Percentiles rank a stretch among this genome's conserved stretches.
These are phyloP conservation scores for Eimeria maxima DNA, from an alignment of 169 alveolate species.

Conservation along the genomic window DNA sequence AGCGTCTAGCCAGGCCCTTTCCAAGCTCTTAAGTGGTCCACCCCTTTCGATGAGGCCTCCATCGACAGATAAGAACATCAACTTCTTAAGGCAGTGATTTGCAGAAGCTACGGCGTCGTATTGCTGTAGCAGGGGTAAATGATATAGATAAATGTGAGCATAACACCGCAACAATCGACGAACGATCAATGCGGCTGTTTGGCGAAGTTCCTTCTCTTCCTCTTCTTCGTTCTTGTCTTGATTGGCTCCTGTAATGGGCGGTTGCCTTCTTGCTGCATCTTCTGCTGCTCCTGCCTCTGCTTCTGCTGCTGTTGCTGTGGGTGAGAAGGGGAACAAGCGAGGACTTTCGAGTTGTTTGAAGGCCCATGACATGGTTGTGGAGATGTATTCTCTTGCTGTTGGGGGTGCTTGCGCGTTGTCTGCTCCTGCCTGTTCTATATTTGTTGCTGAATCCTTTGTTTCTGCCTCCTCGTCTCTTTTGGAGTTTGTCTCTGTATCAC, in stretches of 20 bases:
- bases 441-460: neutral
- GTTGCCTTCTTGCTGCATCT: neutral
- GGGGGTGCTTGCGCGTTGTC: neutral
- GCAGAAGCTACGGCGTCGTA: conserved; percentile 31
- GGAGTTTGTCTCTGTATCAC: neutral
- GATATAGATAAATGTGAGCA: conserved; percentile 26
- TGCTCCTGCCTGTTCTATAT: neutral
- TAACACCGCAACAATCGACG: conserved; percentile 58
- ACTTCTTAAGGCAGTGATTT: conserved; percentile 40
- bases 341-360: conserved; percentile 16
- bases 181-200: conserved; percentile 26
- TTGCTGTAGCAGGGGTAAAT: conserved; percentile 44
- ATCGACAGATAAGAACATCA: conserved; percentile 9
- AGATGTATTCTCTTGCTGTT: conserved; percentile 33
- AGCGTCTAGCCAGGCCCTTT: neutral
- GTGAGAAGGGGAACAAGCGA: conserved; percentile 2
- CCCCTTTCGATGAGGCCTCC: neutral
- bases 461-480: neutral
- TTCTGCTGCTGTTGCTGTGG: neutral
- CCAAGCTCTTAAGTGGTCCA: neutral
- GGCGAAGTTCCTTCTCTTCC: neutral
- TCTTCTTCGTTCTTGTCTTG: neutral
- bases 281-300: neutral
- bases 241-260: neutral
- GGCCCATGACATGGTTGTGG: conserved; percentile 49